Percentiles rank a stretch among this genome's conserved stretches.
These are phyloP conservation scores for Cystobasidium ongulense DNA, from an alignment of 768 basidiomycete genomes.

Conservation along the genomic window DNA sequence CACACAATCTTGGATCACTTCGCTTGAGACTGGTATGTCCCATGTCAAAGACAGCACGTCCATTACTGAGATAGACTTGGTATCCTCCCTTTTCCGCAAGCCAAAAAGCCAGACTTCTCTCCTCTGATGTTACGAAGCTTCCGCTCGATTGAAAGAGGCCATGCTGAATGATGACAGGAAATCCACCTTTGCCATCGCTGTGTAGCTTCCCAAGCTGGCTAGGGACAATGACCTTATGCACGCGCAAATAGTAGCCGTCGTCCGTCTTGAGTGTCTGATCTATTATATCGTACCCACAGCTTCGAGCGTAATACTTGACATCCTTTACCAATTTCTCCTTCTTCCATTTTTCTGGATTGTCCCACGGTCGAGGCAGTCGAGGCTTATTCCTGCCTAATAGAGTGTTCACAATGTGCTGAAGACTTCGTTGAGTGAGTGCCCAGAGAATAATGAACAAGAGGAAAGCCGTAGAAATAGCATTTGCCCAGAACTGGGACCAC, in stretches of 20 bases:
- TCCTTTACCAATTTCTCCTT: slow-evolving; percentile 48
- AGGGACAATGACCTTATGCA: slow-evolving; percentile 43
- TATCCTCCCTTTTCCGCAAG: slow-evolving; percentile 50
- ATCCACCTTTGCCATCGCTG: slow-evolving; percentile 44
- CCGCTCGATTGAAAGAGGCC: slow-evolving; percentile 52
- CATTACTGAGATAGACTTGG: slow-evolving; percentile 49
- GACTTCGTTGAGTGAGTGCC: slow-evolving; percentile 44
- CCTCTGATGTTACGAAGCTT: slow-evolving; percentile 52
- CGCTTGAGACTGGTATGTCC: slow-evolving; percentile 48
- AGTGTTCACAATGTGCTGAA: slow-evolving; percentile 37
- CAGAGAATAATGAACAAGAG: slow-evolving; percentile 49
- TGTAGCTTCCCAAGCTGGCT: slow-evolving; percentile 31
- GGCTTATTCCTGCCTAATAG: slow-evolving; percentile 36
- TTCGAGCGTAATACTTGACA: slow-evolving; percentile 50
- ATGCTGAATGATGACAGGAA: slow-evolving; percentile 51
- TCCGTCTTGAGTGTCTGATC: slow-evolving; percentile 50
- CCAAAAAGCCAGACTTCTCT: slow-evolving; percentile 52
- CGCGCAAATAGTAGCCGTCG: slow-evolving; percentile 50
- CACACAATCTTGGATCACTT: slow-evolving; percentile 51
- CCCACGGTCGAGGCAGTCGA: slow-evolving; percentile 46
- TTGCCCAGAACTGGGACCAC: slow-evolving; percentile 45
- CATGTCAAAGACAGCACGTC: slow-evolving; percentile 51
- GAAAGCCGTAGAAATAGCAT: slow-evolving; percentile 48
- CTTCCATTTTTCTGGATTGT: slow-evolving; percentile 46
- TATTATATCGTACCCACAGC: slow-evolving; percentile 49